These are phyloP conservation scores for Alternaria gansuensis DNA, from an alignment of 2,329 filamentous ascomycete genomes.

Conservation along the genomic window DNA sequence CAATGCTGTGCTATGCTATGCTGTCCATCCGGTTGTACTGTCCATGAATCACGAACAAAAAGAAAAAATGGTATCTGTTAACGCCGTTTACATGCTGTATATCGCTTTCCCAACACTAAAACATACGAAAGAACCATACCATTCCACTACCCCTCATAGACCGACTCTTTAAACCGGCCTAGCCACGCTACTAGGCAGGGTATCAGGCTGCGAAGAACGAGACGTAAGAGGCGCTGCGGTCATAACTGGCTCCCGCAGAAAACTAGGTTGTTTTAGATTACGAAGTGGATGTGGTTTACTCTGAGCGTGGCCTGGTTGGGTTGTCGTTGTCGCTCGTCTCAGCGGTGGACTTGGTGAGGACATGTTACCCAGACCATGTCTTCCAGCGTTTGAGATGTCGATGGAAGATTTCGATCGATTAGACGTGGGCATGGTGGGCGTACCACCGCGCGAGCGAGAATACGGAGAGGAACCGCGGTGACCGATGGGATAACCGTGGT, in stretches of 20 bases:
- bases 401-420: constrained; percentile 21
- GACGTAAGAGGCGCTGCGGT: constrained; percentile 28
- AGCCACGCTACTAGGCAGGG: constrained; percentile 39
- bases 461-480: constrained; percentile 25
- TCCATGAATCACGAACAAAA: background rate
- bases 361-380: constrained; percentile 20
- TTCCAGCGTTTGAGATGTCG: constrained; percentile 28
- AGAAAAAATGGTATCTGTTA: constrained; percentile 15
- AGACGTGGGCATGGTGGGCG: no score
- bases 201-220: constrained; percentile 33
- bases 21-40: background rate
- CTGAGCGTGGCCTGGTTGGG: constrained; percentile 31
- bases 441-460: constrained; percentile 30
- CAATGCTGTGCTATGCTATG: constrained; percentile 10
- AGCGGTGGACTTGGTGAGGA: constrained; percentile 48
- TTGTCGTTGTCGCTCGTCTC: constrained; percentile 47
- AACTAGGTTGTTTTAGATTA: constrained; percentile 32
- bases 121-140: background rate
- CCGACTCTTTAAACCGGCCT: constrained; percentile 14
- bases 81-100: constrained; percentile 7
- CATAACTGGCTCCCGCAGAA: background rate
- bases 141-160: no score
- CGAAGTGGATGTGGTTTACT: constrained; percentile 24
- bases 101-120: background rate
- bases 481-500: constrained; percentile 43